Evolutionary conservation across 1,139 yeast genomes (phyloP).

Genomic region (Williopsis jadinii): DNA sequence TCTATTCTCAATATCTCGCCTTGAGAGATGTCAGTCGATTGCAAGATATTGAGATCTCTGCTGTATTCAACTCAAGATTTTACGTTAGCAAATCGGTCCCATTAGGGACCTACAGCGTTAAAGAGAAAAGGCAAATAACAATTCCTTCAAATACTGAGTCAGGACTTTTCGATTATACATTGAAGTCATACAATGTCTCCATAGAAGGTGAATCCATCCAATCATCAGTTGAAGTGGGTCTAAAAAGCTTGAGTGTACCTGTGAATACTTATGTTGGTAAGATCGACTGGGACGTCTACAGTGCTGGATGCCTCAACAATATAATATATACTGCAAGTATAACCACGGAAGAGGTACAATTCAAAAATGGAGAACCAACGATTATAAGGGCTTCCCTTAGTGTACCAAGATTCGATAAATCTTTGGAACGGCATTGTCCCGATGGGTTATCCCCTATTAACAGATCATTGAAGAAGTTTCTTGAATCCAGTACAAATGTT

Average conservation of each 20-base stretch:
- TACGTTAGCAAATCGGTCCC: constrained; percentile 1
- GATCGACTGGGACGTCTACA: constrained; percentile 15
- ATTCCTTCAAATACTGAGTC: too few relatives aligned
- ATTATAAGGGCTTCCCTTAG: not conserved
- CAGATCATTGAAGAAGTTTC: constrained; percentile 4
- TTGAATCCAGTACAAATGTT: constrained; percentile 4
- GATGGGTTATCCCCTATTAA: constrained; percentile 20
- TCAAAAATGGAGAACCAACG: not conserved
- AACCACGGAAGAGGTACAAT: not conserved
- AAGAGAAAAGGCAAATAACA: too few relatives aligned
- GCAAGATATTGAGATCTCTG: constrained; percentile 1
- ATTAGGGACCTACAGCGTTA: constrained; percentile 1
- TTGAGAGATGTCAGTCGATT: constrained; percentile 2
- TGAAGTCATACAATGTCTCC: too few relatives aligned
- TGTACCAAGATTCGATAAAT: constrained; percentile 5
- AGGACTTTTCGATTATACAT: too few relatives aligned
- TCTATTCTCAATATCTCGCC: constrained; percentile 4
- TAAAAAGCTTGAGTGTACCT: too few relatives aligned
- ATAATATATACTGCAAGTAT: constrained; percentile 6
- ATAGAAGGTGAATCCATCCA: too few relatives aligned
- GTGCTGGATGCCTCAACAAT: constrained; percentile 11
- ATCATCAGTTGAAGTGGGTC: too few relatives aligned
- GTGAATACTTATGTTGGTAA: not conserved
- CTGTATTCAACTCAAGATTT: constrained; percentile 3
- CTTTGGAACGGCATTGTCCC: constrained; percentile 7